These are phyloP conservation scores for Torulaspora microellipsoides DNA, from an alignment of 805 yeast genomes.

Conservation along the genomic window DNA sequence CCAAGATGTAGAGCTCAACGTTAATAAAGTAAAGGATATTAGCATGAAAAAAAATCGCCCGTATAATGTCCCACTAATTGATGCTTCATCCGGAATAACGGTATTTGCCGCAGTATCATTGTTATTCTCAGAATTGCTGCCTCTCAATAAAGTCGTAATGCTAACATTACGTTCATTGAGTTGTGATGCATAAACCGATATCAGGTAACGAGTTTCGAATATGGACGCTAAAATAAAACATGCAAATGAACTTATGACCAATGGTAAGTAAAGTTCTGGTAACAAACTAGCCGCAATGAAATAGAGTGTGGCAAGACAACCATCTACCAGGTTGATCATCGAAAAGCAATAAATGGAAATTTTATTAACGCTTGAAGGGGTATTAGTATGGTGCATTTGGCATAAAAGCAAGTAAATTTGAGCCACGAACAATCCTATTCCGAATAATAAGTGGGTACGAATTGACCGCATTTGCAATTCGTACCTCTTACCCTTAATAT, in stretches of 20 bases:
- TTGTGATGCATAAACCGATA: conserved; percentile 64
- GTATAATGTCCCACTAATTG: conserved; percentile 53
- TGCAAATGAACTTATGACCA: conserved; percentile 64
- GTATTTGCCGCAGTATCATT: conserved; percentile 15
- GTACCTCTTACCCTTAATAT: conserved; percentile 50
- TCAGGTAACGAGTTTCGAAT: conserved; percentile 71
- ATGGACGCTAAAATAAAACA: conserved; percentile 65
- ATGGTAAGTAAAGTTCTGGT: conserved; percentile 56
- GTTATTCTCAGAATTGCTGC: conserved; percentile 33
- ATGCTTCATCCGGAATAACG: conserved; percentile 47
- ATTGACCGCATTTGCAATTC: conserved; percentile 41
- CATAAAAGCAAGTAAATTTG: conserved; percentile 57
- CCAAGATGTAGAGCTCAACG: conserved; percentile 60
- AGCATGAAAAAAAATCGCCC: conserved; percentile 52
- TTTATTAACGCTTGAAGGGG: conserved; percentile 76
- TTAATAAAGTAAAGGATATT: conserved; percentile 51
- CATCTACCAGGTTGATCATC: conserved; percentile 62
- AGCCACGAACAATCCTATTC: conserved; percentile 42
- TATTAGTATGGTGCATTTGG: conserved; percentile 67
- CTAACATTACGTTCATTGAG: conserved; percentile 64
- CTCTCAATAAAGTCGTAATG: conserved; percentile 62
- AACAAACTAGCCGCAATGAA: conserved; percentile 53
- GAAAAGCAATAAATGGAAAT: conserved; percentile 67
- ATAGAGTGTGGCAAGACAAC: conserved; percentile 58
- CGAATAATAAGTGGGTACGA: conserved; percentile 41